Percentiles rank a stretch among this genome's conserved stretches.
phyloP scores from a whole-genome alignment of 768 basidiomycete species.

The Tulasnella sp. region DNA sequence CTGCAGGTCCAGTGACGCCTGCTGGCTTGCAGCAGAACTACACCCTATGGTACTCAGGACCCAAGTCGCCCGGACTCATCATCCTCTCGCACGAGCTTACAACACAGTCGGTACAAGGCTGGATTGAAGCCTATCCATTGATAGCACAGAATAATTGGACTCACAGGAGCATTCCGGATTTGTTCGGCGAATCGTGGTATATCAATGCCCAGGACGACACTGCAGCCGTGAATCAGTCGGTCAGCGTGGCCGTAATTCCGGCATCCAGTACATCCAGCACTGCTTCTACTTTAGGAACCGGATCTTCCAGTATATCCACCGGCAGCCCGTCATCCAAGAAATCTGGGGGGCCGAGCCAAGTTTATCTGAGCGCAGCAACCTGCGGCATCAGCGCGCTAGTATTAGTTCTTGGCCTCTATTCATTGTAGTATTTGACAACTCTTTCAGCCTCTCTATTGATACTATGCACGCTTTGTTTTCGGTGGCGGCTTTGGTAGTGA shows the following conservation, averaged over 20 bases:
- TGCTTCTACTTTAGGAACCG: neutral
- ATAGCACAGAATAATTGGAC: constrained; percentile 27
- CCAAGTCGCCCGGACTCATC: constrained; percentile 26
- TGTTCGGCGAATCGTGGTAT: constrained; percentile 23
- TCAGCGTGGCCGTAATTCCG: neutral
- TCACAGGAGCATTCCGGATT: constrained; percentile 22
- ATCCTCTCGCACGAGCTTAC: constrained; percentile 29
- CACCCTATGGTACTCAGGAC: constrained; percentile 9
- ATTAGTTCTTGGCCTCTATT: too few species aligned
- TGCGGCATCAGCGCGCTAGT: too few species aligned
- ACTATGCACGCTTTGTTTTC: too few species aligned
- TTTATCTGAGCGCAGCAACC: too few species aligned
- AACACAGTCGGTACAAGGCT: constrained; percentile 24
- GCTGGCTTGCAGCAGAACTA: constrained; percentile 8
- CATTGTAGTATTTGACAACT: too few species aligned
- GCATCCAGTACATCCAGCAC: neutral
- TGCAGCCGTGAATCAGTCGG: neutral
- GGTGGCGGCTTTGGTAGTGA: too few species aligned
- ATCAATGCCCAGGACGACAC: constrained; percentile 22
- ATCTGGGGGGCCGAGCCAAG: too few species aligned
- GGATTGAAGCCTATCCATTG: constrained; percentile 19
- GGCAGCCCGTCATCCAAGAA: too few species aligned
- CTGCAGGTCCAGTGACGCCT: constrained; percentile 1
- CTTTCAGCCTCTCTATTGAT: too few species aligned
- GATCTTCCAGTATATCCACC: neutral